Evolutionary conservation across 305 asterid species (phyloP), one percentile per base, ranked within the genome.

Genomic region (Fraxinus ornus): DNA sequence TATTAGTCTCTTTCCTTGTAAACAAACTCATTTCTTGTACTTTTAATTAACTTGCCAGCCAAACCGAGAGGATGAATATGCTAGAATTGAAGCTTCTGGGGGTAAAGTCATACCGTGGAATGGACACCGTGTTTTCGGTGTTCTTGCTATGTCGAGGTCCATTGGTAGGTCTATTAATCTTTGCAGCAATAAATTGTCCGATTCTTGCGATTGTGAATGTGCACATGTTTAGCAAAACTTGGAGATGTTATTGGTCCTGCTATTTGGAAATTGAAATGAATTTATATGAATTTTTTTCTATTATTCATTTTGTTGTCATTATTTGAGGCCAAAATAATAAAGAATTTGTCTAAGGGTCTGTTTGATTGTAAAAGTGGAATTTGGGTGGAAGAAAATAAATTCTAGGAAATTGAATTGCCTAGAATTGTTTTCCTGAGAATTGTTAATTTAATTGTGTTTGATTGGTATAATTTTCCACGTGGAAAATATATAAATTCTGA

Each of bases 131-230:
- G 95, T 94, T 49, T 92, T 90, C 71, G 98, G 98, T 33, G 96
- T 93, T 81, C 98, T 93, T 37, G 97, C 97, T 12, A 92, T 94
- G 98, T 94, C 98, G 49, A 89, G 98, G 83, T 88, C 98, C 83
- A 93, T 94, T 35, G 98, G 97, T 95, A 88, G 57, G 95, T 88
- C 44, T 19, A 62, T 73, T 83, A 64, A 7, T 62, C 22, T 76
- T 32, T 76, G 55, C 39, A 44, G 60, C 79, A 49, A 71, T 72
- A 83, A 60, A 39, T 19, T 66, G 22, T 72, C 52, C 7, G 26
- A 75, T 47, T 78, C 19, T 39, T 78, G 41, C 55, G 12, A 73
- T 28, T 7, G 21, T 19, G 62, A 73, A 55, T 83, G 77, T 80
- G 83, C 79, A 49, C 37, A 17, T 13, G 10, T 66, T 26, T 57